Percentiles rank a stretch among this genome's conserved stretches.
Conservation (phyloP, 177 flowering plant species). For the Telopea speciosissima region DNA sequence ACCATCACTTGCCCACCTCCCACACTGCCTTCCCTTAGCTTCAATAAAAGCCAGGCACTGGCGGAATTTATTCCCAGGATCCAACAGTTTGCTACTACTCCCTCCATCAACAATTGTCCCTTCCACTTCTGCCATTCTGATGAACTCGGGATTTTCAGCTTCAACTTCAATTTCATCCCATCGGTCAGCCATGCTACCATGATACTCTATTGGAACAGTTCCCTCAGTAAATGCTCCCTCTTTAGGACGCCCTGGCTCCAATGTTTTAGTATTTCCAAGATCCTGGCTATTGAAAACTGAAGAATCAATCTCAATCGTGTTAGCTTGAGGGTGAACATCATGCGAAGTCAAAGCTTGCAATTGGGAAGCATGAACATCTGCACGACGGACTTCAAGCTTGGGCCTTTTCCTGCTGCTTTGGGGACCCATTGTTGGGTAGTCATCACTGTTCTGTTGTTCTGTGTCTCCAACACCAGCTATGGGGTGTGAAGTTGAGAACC, state of each 20-base stretch:
- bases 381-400: slow-evolving; percentile 96
- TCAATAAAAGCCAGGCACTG: slow-evolving; percentile 88
- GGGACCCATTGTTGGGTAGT: slow-evolving; percentile 22
- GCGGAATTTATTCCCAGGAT: slow-evolving; percentile 40
- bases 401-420: slow-evolving; percentile 70
- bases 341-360: slow-evolving; percentile 27
- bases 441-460: slow-evolving; percentile 35
- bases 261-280: slow-evolving; percentile 19
- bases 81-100: slow-evolving; percentile 22
- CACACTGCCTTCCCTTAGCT: slow-evolving; percentile 92
- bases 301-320: slow-evolving; percentile 38
- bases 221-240: slow-evolving; percentile 23
- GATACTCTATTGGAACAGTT: slow-evolving; percentile 21
- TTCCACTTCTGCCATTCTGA: slow-evolving; percentile 27
- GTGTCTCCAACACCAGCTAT: slow-evolving; percentile 25
- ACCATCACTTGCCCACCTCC: slow-evolving; percentile 93
- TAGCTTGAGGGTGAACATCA: slow-evolving; percentile 17
- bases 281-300: slow-evolving; percentile 32
- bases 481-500: slow-evolving; percentile 64
- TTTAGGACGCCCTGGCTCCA: slow-evolving; percentile 23
- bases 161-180: slow-evolving; percentile 63
- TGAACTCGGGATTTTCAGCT: slow-evolving; percentile 33
- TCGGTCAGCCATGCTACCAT: slow-evolving; percentile 26
- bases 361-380: slow-evolving; percentile 53
- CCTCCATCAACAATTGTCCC: slow-evolving; percentile 29